Evolutionary conservation across 2,329 filamentous ascomycete genomes (phyloP), one percentile per base, ranked within the genome.

Genomic region (Fusarium hainanense): DNA sequence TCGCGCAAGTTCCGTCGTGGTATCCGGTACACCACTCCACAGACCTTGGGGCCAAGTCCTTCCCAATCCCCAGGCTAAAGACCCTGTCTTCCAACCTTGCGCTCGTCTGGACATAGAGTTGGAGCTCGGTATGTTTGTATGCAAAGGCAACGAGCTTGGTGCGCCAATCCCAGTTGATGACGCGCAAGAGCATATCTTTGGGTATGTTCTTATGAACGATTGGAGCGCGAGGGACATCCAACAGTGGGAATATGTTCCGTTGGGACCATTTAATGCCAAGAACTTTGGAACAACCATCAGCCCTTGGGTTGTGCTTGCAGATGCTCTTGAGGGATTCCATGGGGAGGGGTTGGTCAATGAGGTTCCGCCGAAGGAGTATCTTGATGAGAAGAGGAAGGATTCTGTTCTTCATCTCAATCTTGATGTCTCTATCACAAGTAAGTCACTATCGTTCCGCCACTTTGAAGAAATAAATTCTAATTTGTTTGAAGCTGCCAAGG

Each of bases 11-110:
- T 92, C 90, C 4, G 87, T 95, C 10, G 90, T 94, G 2, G 84
- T 92, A 6, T 93, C 91, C 0, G 92, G 91, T 12, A 93, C 92
- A 0, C 86, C 88, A 0, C 88, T 96, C 63, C 85, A 86, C 34
- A 85, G 93, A 25, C 93, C 93, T 0, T 87, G 89, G 65, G 93
- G 92, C 2, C 93, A 95, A 77, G 89, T 93, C 54, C 80, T 94
- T 13, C 72, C 70, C 25, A 77, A 78, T 48, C 78, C 80, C 3
- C 86, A 67, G 81, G 88, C 71, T 4, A 69, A 64, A 18, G 83
- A 85, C 3, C 81, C 81, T 4, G 88, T 91, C 57, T 85, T 87
- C 10, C 84, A 88, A 0, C 89, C 88, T 70, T 87, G 86, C 70
- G 86, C 74, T 23, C 71, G 86, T 69, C 82, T 96, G 0, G 93